Conservation (phyloP, 345 rosid species). For the Hibiscus tridactylites region DNA sequence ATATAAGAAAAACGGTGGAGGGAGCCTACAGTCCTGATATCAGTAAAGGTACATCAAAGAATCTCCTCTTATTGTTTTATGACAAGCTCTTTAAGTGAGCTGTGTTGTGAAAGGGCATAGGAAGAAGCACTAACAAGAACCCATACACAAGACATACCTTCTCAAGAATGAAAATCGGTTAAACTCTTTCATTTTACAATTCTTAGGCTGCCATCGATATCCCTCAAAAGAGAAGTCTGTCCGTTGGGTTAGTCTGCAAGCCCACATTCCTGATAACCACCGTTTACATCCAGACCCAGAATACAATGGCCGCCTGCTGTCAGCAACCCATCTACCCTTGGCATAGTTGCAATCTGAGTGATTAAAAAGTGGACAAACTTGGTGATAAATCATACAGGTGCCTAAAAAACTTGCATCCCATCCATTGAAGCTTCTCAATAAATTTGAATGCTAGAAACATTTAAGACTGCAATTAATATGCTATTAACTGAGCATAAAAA, state of each 20-base stretch:
- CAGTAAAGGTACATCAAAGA: no score
- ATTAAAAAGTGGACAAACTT: slow-evolving; percentile 5
- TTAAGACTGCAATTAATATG: not conserved
- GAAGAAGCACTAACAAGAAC: not conserved
- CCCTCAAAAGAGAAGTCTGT: slow-evolving; percentile 67
- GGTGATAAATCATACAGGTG: not conserved
- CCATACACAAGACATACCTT: slow-evolving; percentile 24
- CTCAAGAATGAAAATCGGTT: slow-evolving; percentile 44
- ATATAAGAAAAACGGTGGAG: no score
- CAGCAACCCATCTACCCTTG: slow-evolving; percentile 56
- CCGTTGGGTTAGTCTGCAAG: slow-evolving; percentile 53
- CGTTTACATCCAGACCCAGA: slow-evolving; percentile 55
- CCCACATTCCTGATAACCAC: slow-evolving; percentile 75
- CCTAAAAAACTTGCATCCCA: not conserved
- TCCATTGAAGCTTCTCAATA: slow-evolving; percentile 7
- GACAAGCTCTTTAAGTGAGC: not conserved
- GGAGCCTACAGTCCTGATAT: no score
- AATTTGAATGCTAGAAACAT: not conserved
- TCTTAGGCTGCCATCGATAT: slow-evolving; percentile 69
- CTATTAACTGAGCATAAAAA: not conserved
- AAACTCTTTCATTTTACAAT: slow-evolving; percentile 61
- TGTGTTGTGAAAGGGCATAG: not conserved
- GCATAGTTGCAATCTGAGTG: slow-evolving; percentile 44
- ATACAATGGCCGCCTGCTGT: slow-evolving; percentile 47
- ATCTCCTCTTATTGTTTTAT: no score